A percentile compares a stretch with the other conserved stretches of the same genome.
These are phyloP conservation scores for Podila epicladia DNA, from an alignment of 192 early-diverging fungal species.

Conservation along the genomic window DNA sequence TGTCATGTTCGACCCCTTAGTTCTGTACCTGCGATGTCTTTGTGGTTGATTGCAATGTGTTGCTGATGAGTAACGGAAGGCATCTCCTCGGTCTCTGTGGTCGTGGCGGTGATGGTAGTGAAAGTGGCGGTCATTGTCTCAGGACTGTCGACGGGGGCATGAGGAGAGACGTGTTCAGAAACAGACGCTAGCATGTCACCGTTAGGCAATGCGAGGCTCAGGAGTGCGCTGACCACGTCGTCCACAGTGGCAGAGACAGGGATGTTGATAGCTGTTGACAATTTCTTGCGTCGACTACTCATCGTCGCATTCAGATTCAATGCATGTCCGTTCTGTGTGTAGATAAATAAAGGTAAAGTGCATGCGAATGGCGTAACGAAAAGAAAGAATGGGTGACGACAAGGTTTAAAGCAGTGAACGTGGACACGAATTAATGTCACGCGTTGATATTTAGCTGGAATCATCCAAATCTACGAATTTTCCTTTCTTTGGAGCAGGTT, in stretches of 20 bases:
- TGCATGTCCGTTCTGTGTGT: background rate
- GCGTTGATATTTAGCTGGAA: background rate
- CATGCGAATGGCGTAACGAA: background rate
- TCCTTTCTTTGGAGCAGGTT: background rate
- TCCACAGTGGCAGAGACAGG: background rate
- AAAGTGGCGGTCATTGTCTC: background rate
- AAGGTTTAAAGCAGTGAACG: background rate
- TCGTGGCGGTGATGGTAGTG: background rate
- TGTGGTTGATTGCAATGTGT: background rate
- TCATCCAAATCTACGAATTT: background rate
- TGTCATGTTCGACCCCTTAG: too few species aligned
- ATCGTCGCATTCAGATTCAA: background rate
- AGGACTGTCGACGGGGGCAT: too few species aligned
- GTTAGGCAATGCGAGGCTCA: background rate
- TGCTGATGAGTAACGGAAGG: background rate
- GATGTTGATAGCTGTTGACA: background rate
- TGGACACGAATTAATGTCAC: background rate
- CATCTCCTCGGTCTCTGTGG: background rate
- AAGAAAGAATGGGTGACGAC: background rate
- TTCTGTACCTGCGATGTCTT: background rate
- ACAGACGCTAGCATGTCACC: background rate
- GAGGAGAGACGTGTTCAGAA: too few species aligned
- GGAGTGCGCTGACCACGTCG: background rate
- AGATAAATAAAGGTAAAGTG: background rate
- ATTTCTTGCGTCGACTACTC: conserved; percentile 4